Percentiles rank a stretch among this genome's conserved stretches.
These are phyloP conservation scores for Hymenoscyphus scutula DNA, from an alignment of 2,329 filamentous ascomycete species.

Conservation along the genomic window DNA sequence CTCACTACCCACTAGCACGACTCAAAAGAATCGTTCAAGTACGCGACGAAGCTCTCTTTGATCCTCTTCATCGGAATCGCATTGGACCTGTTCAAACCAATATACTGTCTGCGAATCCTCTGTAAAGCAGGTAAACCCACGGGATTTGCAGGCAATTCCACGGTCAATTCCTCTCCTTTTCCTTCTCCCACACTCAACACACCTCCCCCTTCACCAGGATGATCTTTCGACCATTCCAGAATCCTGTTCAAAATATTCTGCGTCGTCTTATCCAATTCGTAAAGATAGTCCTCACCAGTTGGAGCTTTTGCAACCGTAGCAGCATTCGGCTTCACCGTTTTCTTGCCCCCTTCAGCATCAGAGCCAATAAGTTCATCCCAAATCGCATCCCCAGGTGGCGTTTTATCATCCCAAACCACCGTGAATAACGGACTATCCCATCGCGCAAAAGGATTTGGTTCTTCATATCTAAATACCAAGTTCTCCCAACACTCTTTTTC, in stretches of 20 bases:
- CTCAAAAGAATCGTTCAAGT: constrained; percentile 64
- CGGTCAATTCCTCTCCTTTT: constrained; percentile 47
- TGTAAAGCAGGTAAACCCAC: constrained; percentile 74
- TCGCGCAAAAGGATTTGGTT: constrained; percentile 79
- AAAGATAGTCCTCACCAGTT: constrained; percentile 69
- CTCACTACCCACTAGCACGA: constrained; percentile 17
- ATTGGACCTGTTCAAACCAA: constrained; percentile 71
- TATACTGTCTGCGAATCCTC: constrained; percentile 73
- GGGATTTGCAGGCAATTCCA: constrained; percentile 65
- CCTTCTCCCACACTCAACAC: constrained; percentile 44
- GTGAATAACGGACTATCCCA: constrained; percentile 86
- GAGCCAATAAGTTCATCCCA: constrained; percentile 68
- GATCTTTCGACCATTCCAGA: constrained; percentile 64
- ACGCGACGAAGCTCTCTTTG: constrained; percentile 62
- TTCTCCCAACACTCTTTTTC: constrained; percentile 36
- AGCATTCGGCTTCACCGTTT: constrained; percentile 69
- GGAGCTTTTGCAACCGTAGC: constrained; percentile 69
- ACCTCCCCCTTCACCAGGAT: constrained; percentile 58
- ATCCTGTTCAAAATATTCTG: constrained; percentile 73
- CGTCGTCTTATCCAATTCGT: constrained; percentile 75
- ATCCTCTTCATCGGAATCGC: constrained; percentile 54
- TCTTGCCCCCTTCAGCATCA: constrained; percentile 58
- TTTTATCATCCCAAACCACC: constrained; percentile 71
- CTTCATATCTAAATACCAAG: constrained; percentile 69
- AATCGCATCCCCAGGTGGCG: constrained; percentile 64